These are phyloP conservation scores for Xylaria sp. DNA, from an alignment of 2,329 filamentous ascomycete species.

Conservation along the genomic window DNA sequence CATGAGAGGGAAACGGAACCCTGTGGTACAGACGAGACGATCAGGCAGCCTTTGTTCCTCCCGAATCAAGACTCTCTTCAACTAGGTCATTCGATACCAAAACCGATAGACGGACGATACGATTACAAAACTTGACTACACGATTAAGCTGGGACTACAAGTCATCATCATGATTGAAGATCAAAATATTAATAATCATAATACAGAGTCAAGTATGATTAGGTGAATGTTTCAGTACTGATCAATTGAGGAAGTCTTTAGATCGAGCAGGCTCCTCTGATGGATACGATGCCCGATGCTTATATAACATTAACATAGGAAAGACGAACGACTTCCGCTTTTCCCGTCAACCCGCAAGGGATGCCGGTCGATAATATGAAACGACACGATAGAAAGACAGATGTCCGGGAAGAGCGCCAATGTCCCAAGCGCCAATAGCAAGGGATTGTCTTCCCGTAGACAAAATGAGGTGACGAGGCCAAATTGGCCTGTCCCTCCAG, in stretches of 20 bases:
- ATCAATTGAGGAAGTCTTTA: not conserved
- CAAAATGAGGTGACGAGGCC: slow-evolving; percentile 32
- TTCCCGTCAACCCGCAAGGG: not conserved
- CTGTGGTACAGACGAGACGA: too few species aligned
- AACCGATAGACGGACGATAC: not conserved
- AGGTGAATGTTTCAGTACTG: too few species aligned
- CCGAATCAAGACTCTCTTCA: not conserved
- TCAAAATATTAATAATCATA: too few species aligned
- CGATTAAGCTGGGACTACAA: too few species aligned
- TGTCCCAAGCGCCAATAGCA: slow-evolving; percentile 35
- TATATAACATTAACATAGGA: not conserved
- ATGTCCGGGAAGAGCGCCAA: slow-evolving; percentile 34
- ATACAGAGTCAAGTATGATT: too few species aligned
- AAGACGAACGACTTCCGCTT: not conserved
- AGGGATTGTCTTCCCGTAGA: slow-evolving; percentile 31
- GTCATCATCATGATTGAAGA: too few species aligned
- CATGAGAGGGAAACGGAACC: not conserved
- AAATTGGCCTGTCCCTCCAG: slow-evolving; percentile 41
- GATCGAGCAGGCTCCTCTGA: not conserved
- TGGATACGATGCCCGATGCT: not conserved
- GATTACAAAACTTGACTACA: too few species aligned
- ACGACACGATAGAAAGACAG: slow-evolving; percentile 33
- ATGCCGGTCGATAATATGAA: slow-evolving; percentile 12
- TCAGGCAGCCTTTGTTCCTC: too few species aligned
- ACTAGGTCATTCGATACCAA: not conserved